phyloP scores from a whole-genome alignment of 1,284 basidiomycete species.

The Paramarasmius palmivorus region DNA sequence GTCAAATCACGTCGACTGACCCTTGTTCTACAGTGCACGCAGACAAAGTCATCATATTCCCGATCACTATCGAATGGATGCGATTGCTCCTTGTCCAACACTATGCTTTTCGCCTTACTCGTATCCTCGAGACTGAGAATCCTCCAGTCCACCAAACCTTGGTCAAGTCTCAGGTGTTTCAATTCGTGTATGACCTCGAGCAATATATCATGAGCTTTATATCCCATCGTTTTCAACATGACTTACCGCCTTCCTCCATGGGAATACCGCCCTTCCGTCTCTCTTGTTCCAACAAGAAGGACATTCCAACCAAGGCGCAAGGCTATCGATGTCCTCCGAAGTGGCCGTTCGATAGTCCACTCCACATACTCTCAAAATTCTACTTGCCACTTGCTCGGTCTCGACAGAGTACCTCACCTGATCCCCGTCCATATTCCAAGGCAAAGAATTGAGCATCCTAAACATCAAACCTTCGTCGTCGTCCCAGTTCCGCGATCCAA shows the following conservation, averaged over 20 bases:
- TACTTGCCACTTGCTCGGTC: constrained; percentile 12
- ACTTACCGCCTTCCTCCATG: constrained; percentile 19
- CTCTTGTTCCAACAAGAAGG: constrained; percentile 9
- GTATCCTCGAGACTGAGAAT: constrained; percentile 11
- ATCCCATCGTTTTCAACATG: not conserved
- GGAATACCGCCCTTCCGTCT: constrained; percentile 15
- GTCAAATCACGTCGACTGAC: too few species aligned
- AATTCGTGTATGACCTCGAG: constrained; percentile 19
- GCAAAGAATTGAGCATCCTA: constrained; percentile 15
- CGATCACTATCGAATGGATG: too few species aligned
- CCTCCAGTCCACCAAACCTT: constrained; percentile 4
- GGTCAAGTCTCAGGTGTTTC: constrained; percentile 12
- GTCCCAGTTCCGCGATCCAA: constrained; percentile 17
- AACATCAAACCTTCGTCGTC: constrained; percentile 17
- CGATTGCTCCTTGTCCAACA: constrained; percentile 4
- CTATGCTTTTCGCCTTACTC: constrained; percentile 12
- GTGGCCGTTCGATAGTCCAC: constrained; percentile 13
- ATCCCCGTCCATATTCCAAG: constrained; percentile 18
- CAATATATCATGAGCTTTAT: not conserved
- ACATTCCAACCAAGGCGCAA: constrained; percentile 18
- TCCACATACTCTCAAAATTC: constrained; percentile 14
- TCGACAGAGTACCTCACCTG: constrained; percentile 13
- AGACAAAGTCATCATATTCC: too few species aligned
- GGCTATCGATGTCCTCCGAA: constrained; percentile 18
- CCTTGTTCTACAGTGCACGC: too few species aligned